These are phyloP conservation scores for Priceomyces fermenticarens DNA, from an alignment of 805 yeast species.

Conservation along the genomic window DNA sequence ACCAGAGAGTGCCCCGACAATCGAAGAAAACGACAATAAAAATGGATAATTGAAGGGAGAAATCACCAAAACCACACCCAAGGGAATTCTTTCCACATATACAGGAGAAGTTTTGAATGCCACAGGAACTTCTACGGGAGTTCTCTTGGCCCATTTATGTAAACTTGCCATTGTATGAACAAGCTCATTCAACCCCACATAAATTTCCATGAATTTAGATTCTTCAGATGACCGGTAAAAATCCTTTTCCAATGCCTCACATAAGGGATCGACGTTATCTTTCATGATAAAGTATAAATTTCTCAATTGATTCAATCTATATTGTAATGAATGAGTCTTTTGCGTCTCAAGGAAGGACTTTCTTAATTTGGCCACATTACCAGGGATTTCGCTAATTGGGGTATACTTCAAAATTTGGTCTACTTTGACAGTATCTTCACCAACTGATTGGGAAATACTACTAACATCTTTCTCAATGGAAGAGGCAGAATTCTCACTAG, in stretches of 20 bases:
- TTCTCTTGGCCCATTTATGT: conserved; percentile 58
- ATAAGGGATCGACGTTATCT: conserved; percentile 54
- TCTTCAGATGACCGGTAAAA: conserved; percentile 66
- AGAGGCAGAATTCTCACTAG: too few species aligned
- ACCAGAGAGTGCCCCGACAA: conserved; percentile 78
- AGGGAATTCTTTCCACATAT: conserved; percentile 36
- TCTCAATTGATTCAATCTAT: conserved; percentile 61
- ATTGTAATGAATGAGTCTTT: conserved; percentile 50
- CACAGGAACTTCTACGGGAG: conserved; percentile 37
- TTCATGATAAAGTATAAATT: conserved; percentile 61
- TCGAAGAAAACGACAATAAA: conserved; percentile 57
- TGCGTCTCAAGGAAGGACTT: conserved; percentile 42
- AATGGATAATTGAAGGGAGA: conserved; percentile 84
- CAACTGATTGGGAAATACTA: too few species aligned
- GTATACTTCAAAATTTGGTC: conserved; percentile 33
- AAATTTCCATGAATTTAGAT: conserved; percentile 57
- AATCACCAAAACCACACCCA: conserved; percentile 71
- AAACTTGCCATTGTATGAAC: conserved; percentile 57
- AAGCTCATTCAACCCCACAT: conserved; percentile 52
- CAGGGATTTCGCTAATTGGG: conserved; percentile 47
- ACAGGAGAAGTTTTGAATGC: conserved; percentile 26
- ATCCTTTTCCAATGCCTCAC: conserved; percentile 61
- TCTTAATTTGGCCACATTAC: conserved; percentile 40
- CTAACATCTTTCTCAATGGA: too few species aligned
- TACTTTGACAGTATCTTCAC: too few species aligned